Evolutionary conservation across 148 eudicot species (phyloP).

Genomic region (Fallopia convolvulus): DNA sequence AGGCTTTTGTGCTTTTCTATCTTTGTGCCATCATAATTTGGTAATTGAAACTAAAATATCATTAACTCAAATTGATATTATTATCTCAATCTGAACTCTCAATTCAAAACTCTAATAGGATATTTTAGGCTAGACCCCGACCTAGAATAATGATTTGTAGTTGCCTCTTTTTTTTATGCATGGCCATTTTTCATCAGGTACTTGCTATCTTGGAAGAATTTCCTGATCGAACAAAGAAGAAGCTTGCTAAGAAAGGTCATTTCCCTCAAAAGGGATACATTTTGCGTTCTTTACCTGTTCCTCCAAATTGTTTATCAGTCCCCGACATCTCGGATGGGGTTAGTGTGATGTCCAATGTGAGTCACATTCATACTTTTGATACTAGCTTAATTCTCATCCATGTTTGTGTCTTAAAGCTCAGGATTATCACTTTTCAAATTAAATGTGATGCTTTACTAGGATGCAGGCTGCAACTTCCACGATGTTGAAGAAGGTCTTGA

Average conservation of each 20-base stretch:
- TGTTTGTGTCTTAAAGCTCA: background rate
- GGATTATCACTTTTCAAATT: background rate
- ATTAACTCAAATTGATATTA: too few relatives aligned
- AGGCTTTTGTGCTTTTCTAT: too few relatives aligned
- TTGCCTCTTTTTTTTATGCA: background rate
- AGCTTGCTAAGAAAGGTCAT: slow-evolving; percentile 64
- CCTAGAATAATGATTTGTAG: background rate
- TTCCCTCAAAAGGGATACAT: slow-evolving; percentile 86
- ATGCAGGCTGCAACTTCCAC: slow-evolving; percentile 63
- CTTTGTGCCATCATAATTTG: too few relatives aligned
- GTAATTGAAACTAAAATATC: too few relatives aligned
- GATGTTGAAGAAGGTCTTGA: slow-evolving; percentile 66
- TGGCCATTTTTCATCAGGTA: background rate
- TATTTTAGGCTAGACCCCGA: too few relatives aligned
- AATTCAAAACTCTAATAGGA: too few relatives aligned
- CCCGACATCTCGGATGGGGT: slow-evolving; percentile 94
- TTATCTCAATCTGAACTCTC: too few relatives aligned
- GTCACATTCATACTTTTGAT: slow-evolving; percentile 12
- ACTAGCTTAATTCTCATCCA: background rate
- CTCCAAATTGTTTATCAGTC: slow-evolving; percentile 86
- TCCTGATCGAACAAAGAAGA: slow-evolving; percentile 52
- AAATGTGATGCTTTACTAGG: background rate
- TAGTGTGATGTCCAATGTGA: slow-evolving; percentile 77
- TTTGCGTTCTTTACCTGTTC: slow-evolving; percentile 70
- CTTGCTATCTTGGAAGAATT: slow-evolving; percentile 37